phyloP scores from a whole-genome alignment of 805 yeast species.

The Schwanniomyces vanrijiae region DNA sequence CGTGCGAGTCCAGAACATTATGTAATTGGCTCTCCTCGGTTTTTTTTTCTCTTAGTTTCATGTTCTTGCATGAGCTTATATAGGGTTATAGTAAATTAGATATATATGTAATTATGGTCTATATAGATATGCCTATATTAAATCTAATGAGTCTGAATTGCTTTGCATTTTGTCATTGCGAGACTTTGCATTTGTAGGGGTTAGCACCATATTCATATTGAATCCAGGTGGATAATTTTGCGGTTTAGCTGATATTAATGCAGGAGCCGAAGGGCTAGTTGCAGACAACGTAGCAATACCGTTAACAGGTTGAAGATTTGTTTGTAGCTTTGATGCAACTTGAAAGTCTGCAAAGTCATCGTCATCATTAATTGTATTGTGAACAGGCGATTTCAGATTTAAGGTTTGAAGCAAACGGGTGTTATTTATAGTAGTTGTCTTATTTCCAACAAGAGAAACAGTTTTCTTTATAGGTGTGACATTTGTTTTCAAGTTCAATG shows the following conservation, averaged over 20 bases:
- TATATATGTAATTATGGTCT: no score
- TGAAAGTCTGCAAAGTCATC: conserved; percentile 30
- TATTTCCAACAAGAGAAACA: conserved; percentile 24
- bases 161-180: background rate
- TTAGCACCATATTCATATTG: conserved; percentile 22
- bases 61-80: no score
- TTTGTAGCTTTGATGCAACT: conserved; percentile 5
- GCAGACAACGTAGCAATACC: background rate
- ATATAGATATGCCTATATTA: background rate
- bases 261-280: background rate
- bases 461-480: conserved; percentile 2
- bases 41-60: no score
- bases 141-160: background rate
- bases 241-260: background rate
- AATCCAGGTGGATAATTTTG: conserved; percentile 33
- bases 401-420: conserved; percentile 21
- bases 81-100: no score
- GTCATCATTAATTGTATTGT: background rate
- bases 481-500: conserved; percentile 3
- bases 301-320: background rate
- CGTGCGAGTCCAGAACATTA: background rate
- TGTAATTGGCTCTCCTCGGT: no score
- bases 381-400: conserved; percentile 12
- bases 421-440: conserved; percentile 10
- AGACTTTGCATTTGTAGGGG: conserved; percentile 18